phyloP scores from a whole-genome alignment of 2,329 filamentous ascomycete species.

The Colletotrichum theobromicola region DNA sequence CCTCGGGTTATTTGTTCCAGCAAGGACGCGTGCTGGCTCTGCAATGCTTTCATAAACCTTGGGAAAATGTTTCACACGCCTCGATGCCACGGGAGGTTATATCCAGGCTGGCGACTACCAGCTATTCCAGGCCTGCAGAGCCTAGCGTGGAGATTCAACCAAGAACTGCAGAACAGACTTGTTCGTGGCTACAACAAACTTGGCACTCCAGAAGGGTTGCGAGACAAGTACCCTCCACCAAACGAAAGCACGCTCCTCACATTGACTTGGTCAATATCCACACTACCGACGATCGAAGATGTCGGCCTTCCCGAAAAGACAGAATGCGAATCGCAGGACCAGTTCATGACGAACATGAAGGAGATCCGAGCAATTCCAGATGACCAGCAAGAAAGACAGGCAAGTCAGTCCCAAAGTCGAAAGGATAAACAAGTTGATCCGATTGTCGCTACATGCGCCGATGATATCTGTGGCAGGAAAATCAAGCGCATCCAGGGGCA shows the following conservation, averaged over 20 bases:
- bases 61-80: conserved; percentile 46
- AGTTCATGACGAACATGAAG: no score
- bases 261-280: neutral
- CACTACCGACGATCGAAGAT: neutral
- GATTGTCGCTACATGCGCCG: no score
- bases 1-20: conserved; percentile 52
- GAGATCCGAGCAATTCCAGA: no score
- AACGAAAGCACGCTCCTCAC: neutral
- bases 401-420: no score
- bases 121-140: neutral
- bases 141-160: neutral
- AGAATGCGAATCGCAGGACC: no score
- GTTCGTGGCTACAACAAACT: neutral
- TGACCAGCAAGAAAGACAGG: no score
- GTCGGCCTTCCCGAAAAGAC: no score
- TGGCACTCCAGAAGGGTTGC: neutral
- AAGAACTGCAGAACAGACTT: neutral
- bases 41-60: conserved; percentile 48
- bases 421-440: no score
- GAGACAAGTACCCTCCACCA: neutral
- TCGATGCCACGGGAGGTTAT: conserved; percentile 47
- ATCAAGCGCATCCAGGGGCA: no score
- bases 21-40: conserved; percentile 58
- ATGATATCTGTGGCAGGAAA: no score
- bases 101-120: conserved; percentile 50